Conservation (phyloP, 2,329 filamentous ascomycete species). For the Zymoseptoria tritici region DNA sequence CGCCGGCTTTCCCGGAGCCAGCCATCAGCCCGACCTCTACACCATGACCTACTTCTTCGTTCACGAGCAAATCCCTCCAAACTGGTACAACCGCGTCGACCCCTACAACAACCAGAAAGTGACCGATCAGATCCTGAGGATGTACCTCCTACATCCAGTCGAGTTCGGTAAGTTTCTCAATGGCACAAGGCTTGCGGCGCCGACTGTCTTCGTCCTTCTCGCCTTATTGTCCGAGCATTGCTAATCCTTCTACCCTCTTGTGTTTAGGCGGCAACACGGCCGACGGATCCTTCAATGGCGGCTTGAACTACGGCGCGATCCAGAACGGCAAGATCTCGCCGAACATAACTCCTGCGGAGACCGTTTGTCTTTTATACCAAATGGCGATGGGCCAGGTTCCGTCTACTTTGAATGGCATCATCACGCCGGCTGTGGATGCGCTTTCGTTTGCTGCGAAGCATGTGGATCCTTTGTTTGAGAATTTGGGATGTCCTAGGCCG, state of each 20-base stretch:
- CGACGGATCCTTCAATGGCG: conserved; percentile 26
- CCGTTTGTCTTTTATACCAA: conserved; percentile 40
- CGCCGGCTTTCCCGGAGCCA: conserved; percentile 30
- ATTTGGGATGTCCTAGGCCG: conserved; percentile 31
- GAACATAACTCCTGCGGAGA: conserved; percentile 20
- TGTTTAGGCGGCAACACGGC: conserved; percentile 12
- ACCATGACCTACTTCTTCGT: conserved; percentile 37
- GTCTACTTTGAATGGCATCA: conserved; percentile 30
- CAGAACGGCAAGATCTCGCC: conserved; percentile 32
- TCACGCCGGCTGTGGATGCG: conserved; percentile 32
- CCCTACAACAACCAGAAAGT: conserved; percentile 33
- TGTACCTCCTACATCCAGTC: conserved; percentile 35
- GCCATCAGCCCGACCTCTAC: conserved; percentile 23
- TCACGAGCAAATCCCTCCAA: conserved; percentile 37
- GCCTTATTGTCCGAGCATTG: too few relatives aligned
- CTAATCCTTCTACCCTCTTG: too few relatives aligned
- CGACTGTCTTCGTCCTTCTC: too few relatives aligned
- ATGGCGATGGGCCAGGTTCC: conserved; percentile 34
- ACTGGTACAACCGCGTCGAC: conserved; percentile 31
- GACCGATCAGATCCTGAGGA: conserved; percentile 33
- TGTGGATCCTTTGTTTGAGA: conserved; percentile 25
- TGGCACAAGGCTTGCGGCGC: too few relatives aligned
- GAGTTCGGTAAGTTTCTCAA: too few relatives aligned
- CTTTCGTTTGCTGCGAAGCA: conserved; percentile 28
- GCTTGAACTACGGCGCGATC: conserved; percentile 33